Evolutionary conservation across 176 grass and related monocot species (phyloP).

Genomic region (Rhynchospora tenuis): DNA sequence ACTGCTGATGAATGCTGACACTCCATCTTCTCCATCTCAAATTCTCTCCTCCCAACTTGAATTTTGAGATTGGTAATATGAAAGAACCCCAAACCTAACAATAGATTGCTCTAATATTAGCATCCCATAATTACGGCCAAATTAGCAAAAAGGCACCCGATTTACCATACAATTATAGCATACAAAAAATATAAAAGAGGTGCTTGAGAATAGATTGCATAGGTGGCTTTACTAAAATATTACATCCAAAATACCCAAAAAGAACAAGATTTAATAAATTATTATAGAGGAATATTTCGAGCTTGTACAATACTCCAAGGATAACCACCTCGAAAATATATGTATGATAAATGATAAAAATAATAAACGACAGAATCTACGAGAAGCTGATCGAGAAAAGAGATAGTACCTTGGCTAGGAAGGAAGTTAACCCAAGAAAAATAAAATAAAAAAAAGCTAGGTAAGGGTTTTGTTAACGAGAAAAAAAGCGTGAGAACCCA

Average conservation of each 20-base stretch:
- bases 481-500: not conserved
- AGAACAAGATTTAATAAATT: not conserved
- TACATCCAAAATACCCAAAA: not conserved
- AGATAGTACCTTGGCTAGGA: conserved; percentile 13
- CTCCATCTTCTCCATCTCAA: conserved; percentile 62
- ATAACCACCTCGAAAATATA: not conserved
- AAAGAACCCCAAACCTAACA: conserved; percentile 7
- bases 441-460: not conserved
- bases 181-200: not conserved
- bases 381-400: not conserved
- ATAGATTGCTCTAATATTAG: conserved; percentile 18
- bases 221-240: not conserved
- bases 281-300: conserved; percentile 14
- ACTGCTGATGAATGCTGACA: conserved; percentile 51
- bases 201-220: not conserved
- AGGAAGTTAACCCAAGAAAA: not conserved
- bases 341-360: too few species aligned
- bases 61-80: conserved; percentile 4
- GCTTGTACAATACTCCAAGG: conserved; percentile 8
- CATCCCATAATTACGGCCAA: conserved; percentile 2
- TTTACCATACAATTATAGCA: conserved; percentile 3
- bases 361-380: too few species aligned
- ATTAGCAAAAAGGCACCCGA: not conserved
- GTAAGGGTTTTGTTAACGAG: conserved; percentile 7
- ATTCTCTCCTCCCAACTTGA: not conserved